Conservation (phyloP, 2,329 filamentous ascomycete genomes). For the Fusarium pseudocircinatum region DNA sequence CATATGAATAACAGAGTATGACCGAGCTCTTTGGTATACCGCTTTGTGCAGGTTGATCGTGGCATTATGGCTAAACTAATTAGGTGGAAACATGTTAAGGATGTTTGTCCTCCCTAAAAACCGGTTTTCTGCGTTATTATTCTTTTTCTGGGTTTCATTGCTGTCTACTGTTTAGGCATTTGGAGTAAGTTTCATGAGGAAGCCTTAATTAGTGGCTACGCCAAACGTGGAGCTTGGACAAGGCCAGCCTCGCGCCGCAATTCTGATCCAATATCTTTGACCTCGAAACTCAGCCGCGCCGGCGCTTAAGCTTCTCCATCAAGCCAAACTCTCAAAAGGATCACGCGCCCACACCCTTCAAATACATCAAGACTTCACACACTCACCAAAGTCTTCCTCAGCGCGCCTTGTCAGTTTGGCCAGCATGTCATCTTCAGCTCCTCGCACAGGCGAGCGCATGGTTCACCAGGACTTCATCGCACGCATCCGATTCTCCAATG, state of each 20-base stretch:
- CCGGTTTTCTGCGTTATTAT: not conserved
- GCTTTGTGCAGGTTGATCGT: not conserved
- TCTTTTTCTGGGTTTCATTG: not conserved
- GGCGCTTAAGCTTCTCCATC: constrained; percentile 35
- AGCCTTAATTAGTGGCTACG: not conserved
- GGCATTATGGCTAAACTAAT: not conserved
- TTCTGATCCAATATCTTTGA: constrained; percentile 30
- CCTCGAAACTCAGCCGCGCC: constrained; percentile 32
- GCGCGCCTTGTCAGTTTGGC: constrained; percentile 24
- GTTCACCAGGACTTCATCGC: constrained; percentile 97
- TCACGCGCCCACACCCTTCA: not conserved
- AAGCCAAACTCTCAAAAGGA: constrained; percentile 10
- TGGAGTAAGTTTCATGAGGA: not conserved
- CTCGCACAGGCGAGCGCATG: constrained; percentile 64
- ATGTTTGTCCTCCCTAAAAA: not conserved
- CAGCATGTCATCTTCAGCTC: constrained; percentile 36
- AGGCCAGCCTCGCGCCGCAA: constrained; percentile 41
- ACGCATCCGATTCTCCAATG: constrained; percentile 94
- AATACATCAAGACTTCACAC: not conserved
- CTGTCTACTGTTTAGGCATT: not conserved
- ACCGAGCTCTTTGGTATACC: not conserved
- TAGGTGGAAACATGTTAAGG: not conserved
- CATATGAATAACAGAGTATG: not conserved
- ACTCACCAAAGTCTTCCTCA: not conserved
- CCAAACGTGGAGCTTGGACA: constrained; percentile 27